Conservation (phyloP, 176 grass and related monocot species). For the Aegilops tauschii region DNA sequence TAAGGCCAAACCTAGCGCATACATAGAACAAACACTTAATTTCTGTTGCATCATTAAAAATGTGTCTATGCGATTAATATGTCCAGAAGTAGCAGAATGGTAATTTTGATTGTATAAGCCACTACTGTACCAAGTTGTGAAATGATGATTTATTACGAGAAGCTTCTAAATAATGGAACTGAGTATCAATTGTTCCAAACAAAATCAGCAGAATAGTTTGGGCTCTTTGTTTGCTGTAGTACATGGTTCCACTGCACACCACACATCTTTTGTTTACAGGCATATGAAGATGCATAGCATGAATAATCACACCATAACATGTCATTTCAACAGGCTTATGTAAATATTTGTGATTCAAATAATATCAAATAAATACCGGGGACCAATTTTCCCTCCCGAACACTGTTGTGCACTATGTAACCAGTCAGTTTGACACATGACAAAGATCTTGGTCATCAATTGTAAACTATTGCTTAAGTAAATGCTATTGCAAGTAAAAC, state of each 20-base stretch:
- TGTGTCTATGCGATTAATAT: background rate
- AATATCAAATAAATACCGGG: background rate
- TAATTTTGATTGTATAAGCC: background rate
- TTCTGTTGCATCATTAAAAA: background rate
- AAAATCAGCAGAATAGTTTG: background rate
- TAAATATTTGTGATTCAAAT: background rate
- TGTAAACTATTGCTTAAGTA: background rate
- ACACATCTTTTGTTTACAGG: too few species aligned
- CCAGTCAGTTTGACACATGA: background rate
- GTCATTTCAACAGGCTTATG: background rate
- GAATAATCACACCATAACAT: background rate
- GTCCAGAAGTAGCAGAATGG: slow-evolving; percentile 2
- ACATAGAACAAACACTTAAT: background rate
- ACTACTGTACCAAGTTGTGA: background rate
- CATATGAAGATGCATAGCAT: background rate
- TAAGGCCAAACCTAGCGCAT: too few species aligned
- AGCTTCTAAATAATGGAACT: background rate
- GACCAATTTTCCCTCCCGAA: background rate
- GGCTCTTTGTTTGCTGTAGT: too few species aligned
- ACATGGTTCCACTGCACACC: too few species aligned
- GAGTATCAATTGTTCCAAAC: background rate
- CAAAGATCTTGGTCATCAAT: background rate
- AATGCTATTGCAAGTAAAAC: too few species aligned
- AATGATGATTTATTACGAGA: background rate
- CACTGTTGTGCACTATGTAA: background rate